Evolutionary conservation across 169 alveolate species (phyloP), one percentile per base, ranked within the genome.

Genomic region (Plasmodium chabaudi): DNA sequence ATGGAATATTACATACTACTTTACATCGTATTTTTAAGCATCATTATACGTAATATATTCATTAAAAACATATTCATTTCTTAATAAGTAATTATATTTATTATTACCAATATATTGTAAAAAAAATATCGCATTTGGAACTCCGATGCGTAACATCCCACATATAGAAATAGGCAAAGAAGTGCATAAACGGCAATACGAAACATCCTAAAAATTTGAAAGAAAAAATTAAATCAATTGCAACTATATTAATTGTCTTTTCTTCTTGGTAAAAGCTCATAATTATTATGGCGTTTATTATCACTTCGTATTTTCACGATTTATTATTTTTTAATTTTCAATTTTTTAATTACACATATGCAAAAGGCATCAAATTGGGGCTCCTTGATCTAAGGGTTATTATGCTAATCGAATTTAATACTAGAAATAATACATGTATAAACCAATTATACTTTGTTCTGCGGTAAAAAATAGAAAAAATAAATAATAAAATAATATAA

Each of bases 401-500:
- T 12, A 91, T 61, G 39, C 93, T 74, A 21, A 68, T 21, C 59
- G 94, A 59, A 69, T 90, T 69, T 67, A 92, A 56, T 17, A 63
- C 60, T 44, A 89, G 55, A 60, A 92, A 92, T 39, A 69, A 51
- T 23, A 92, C 42, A 44, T 92, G 94, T 42, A 92, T 82, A 87
- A 51, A 23, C 93, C 92, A 89, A 49, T 93, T 92, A 74, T 89
- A 86, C 55, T 88, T 86, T 9, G 94, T 88, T 74, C 94, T 92
- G 51, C 57, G 19, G 19, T 55, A 70, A 49, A 56, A 10, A 34
- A 49, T 42, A 34, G 73, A 57, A 56, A 23, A 9, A 47, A 4
- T 27, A 46, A 23, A 67, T 67, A 25, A 34, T 42, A 27, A 65
- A 13, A 67, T 51, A 15, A 42, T 15, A 13, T 51, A 51, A 51